Evolutionary conservation across 139 green algal genomes (phyloP).

Genomic region (Coelastrella sp.): DNA sequence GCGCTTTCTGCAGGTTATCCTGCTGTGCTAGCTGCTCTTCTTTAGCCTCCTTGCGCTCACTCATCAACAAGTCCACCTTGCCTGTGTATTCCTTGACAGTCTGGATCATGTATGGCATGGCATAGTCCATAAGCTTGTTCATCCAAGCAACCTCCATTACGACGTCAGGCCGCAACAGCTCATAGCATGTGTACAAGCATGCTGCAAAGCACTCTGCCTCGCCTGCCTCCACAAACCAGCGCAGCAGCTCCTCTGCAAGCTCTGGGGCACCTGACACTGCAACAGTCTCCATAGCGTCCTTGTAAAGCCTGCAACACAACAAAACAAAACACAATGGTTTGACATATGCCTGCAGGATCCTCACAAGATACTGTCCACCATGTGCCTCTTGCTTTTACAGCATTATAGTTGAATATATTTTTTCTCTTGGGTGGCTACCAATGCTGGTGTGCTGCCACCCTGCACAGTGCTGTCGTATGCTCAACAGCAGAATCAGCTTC

Average conservation of each 20-base stretch:
- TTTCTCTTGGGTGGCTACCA: no score
- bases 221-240: slow-evolving; percentile 81
- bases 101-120: slow-evolving; percentile 98
- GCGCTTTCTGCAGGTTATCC: slow-evolving; percentile 53
- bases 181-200: slow-evolving; percentile 97
- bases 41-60: slow-evolving; percentile 72
- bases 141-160: slow-evolving; percentile 97
- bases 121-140: slow-evolving; percentile 91
- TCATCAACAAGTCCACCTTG: slow-evolving; percentile 88
- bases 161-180: slow-evolving; percentile 95
- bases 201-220: slow-evolving; percentile 98
- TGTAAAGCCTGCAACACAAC: slow-evolving; percentile 44
- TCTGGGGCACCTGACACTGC: slow-evolving; percentile 77
- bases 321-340: neutral
- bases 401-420: no score
- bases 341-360: no score
- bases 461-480: no score
- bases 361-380: no score
- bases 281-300: slow-evolving; percentile 97
- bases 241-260: slow-evolving; percentile 95
- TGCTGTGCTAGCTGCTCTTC: slow-evolving; percentile 52
- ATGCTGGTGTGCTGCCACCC: no score
- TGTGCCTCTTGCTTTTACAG: no score
- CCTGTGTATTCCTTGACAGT: slow-evolving; percentile 88
- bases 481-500: neutral